These are phyloP conservation scores for Candida insectalens DNA, from an alignment of 805 yeast species.

Conservation along the genomic window DNA sequence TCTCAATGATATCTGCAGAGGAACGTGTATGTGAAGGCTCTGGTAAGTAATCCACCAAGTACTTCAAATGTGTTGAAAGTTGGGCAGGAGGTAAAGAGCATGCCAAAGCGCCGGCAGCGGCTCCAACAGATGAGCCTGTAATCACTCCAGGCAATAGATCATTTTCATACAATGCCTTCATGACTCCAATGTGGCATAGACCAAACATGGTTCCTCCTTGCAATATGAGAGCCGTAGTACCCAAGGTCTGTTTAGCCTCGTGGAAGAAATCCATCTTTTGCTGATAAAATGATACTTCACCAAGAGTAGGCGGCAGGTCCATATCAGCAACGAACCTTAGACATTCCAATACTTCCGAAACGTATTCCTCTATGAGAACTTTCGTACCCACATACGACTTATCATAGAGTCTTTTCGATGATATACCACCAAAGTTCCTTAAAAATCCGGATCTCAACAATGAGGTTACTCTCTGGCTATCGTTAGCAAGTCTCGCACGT, in stretches of 20 bases:
- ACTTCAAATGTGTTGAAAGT: constrained; percentile 2
- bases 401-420: constrained; percentile 68
- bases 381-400: constrained; percentile 86
- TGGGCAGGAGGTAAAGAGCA: constrained; percentile 68
- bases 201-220: constrained; percentile 97
- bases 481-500: constrained; percentile 50
- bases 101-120: constrained; percentile 79
- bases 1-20: constrained; percentile 49
- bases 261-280: constrained; percentile 67
- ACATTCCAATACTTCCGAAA: constrained; percentile 63
- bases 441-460: constrained; percentile 73
- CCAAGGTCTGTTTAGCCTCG: constrained; percentile 79
- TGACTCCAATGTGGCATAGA: constrained; percentile 86
- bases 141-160: constrained; percentile 76
- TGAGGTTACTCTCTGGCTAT: constrained; percentile 50
- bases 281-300: constrained; percentile 27
- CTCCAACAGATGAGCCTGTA: constrained; percentile 91
- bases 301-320: constrained; percentile 1
- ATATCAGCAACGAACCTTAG: constrained; percentile 49
- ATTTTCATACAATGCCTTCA: constrained; percentile 68
- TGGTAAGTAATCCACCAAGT: constrained; percentile 1
- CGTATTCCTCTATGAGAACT: constrained; percentile 76
- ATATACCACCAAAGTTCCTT: constrained; percentile 86
- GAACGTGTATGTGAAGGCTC: not conserved
- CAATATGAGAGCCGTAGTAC: constrained; percentile 79